Evolutionary conservation across 768 basidiomycete genomes (phyloP).

Genomic region (Plicaturopsis crispa): DNA sequence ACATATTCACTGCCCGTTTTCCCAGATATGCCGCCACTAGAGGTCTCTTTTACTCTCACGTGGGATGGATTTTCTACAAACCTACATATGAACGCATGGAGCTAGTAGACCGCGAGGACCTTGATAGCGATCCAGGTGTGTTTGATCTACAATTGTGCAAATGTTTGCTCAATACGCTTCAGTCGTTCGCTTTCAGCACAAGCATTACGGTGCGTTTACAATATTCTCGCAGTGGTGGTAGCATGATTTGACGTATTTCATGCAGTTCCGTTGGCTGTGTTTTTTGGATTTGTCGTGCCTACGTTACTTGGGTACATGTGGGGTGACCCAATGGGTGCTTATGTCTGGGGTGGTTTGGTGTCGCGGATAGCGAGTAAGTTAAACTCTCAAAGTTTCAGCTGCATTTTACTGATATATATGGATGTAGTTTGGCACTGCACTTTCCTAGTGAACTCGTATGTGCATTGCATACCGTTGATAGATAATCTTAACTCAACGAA

Average conservation of each 20-base stretch:
- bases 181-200: constrained; percentile 70
- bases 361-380: constrained; percentile 50
- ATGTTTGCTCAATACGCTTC: not conserved
- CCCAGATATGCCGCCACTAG: constrained; percentile 63
- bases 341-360: constrained; percentile 67
- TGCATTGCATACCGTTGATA: constrained; percentile 4
- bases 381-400: not conserved
- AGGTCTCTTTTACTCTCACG: constrained; percentile 69
- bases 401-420: not conserved
- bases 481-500: not conserved
- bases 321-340: constrained; percentile 59
- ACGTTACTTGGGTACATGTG: constrained; percentile 45
- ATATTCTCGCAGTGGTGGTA: not conserved
- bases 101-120: constrained; percentile 58
- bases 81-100: constrained; percentile 55
- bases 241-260: not conserved
- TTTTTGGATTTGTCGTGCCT: constrained; percentile 54
- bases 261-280: constrained; percentile 52
- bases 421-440: constrained; percentile 62
- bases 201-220: constrained; percentile 43
- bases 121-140: constrained; percentile 62
- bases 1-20: not conserved
- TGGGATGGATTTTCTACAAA: constrained; percentile 85
- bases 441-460: constrained; percentile 65
- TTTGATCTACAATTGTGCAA: constrained; percentile 1